These are phyloP conservation scores for Boletus pseudopeckii DNA, from an alignment of 768 basidiomycete genomes.

Conservation along the genomic window DNA sequence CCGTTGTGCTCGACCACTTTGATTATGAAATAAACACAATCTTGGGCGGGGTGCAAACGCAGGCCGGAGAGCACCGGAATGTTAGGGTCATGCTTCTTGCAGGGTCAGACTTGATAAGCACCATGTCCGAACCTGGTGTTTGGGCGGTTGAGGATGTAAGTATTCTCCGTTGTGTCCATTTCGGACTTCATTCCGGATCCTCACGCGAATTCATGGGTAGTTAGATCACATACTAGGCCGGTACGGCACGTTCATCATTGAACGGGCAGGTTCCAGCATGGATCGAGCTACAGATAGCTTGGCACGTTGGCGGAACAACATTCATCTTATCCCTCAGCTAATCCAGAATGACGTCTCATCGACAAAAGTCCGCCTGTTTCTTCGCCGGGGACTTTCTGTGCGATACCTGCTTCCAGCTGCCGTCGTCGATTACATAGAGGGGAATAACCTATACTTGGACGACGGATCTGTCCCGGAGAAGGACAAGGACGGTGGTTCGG, in stretches of 20 bases:
- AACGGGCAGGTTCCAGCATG: slow-evolving; percentile 91
- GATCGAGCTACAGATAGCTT: slow-evolving; percentile 74
- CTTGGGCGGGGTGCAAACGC: slow-evolving; percentile 71
- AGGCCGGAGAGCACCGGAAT: slow-evolving; percentile 69
- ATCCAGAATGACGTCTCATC: slow-evolving; percentile 98
- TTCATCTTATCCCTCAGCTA: slow-evolving; percentile 87
- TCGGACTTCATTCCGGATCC: slow-evolving; percentile 9
- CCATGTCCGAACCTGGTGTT: slow-evolving; percentile 97
- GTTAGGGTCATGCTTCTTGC: slow-evolving; percentile 92
- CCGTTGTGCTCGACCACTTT: slow-evolving; percentile 96
- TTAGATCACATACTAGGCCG: slow-evolving; percentile 94
- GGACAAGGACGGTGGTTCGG: slow-evolving; percentile 29
- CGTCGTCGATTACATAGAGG: slow-evolving; percentile 93
- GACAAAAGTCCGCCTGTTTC: slow-evolving; percentile 84
- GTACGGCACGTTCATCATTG: slow-evolving; percentile 93
- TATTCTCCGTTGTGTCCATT: slow-evolving; percentile 16
- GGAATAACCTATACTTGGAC: slow-evolving; percentile 72
- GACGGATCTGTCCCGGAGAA: slow-evolving; percentile 41
- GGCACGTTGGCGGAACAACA: slow-evolving; percentile 77
- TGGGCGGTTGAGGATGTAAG: slow-evolving; percentile 94
- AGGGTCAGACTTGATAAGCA: slow-evolving; percentile 96
- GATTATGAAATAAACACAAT: slow-evolving; percentile 90
- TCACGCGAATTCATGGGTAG: slow-evolving; percentile 40
- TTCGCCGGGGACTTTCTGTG: slow-evolving; percentile 75
- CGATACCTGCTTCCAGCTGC: slow-evolving; percentile 88